Evolutionary conservation across 495 filamentous ascomycete genomes (phyloP).

Genomic region (Parathielavia hyrcaniae): DNA sequence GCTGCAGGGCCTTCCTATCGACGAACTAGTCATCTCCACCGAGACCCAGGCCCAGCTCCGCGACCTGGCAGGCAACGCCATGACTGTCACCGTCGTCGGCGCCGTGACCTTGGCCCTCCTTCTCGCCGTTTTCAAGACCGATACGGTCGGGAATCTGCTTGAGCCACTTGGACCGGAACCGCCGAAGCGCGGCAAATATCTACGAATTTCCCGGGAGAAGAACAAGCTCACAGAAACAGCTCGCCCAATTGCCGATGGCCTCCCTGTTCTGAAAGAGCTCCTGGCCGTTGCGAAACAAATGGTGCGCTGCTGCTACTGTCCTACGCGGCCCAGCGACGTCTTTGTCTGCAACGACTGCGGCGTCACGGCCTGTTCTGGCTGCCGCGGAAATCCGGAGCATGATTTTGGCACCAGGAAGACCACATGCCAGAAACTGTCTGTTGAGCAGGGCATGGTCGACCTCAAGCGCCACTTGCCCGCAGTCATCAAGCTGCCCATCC

Average conservation of each 20-base stretch:
- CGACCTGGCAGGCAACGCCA: conserved; percentile 78
- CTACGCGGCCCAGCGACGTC: neutral
- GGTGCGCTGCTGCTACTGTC: conserved; percentile 33
- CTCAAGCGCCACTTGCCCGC: conserved; percentile 10
- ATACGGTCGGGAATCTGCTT: neutral
- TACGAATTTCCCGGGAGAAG: neutral
- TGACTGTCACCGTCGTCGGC: conserved; percentile 70
- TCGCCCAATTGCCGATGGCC: conserved; percentile 6
- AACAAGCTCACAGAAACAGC: neutral
- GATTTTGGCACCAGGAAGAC: conserved; percentile 3
- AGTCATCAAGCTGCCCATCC: neutral
- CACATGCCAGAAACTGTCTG: neutral
- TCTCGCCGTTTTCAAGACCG: conserved; percentile 23
- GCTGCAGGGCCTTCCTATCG: conserved; percentile 66
- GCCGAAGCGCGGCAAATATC: neutral
- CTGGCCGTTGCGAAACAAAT: conserved; percentile 10
- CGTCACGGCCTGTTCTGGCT: conserved; percentile 21
- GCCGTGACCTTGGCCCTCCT: conserved; percentile 48
- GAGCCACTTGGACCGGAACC: neutral
- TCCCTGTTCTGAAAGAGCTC: neutral
- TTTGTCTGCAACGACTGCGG: conserved; percentile 18
- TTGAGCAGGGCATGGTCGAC: conserved; percentile 5
- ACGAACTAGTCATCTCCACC: conserved; percentile 54
- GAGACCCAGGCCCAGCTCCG: conserved; percentile 61
- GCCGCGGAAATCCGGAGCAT: conserved; percentile 35